Percentiles rank a stretch among this genome's conserved stretches.
Evolutionary conservation across 1,139 yeast species (phyloP).

Genomic region (Scheffersomyces lignicola): DNA sequence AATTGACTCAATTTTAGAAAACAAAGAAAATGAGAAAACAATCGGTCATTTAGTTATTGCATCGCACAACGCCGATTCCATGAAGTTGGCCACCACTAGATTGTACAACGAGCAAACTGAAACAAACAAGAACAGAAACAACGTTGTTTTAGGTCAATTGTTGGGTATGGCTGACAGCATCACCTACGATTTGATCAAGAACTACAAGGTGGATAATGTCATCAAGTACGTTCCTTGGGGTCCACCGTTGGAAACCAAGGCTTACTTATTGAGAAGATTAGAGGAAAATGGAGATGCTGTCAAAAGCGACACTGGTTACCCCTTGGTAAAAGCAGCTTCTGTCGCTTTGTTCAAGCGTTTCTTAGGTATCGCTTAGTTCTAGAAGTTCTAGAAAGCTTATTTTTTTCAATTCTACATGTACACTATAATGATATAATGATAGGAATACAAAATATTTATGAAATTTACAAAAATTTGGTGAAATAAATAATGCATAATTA

Average conservation of each 20-base stretch:
- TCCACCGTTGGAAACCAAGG: conserved; percentile 91
- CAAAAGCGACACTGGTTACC: conserved; percentile 83
- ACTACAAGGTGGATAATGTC: conserved; percentile 68
- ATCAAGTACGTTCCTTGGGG: conserved; percentile 99
- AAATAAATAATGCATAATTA: too few species aligned
- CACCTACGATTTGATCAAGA: conserved; percentile 69
- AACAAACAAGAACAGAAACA: conserved; percentile 45
- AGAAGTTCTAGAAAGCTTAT: neutral
- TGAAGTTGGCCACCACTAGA: conserved; percentile 65
- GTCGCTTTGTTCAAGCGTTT: conserved; percentile 44
- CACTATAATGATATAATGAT: conserved; percentile 4
- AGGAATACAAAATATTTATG: neutral
- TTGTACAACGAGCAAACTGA: conserved; percentile 29
- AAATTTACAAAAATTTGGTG: neutral
- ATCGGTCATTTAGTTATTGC: conserved; percentile 91
- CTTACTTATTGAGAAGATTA: conserved; percentile 82
- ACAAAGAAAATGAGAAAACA: conserved; percentile 47
- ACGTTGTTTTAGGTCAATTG: conserved; percentile 85
- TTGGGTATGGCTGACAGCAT: conserved; percentile 95
- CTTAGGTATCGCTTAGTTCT: conserved; percentile 16
- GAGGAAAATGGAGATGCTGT: conserved; percentile 98
- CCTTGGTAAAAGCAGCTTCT: conserved; percentile 59
- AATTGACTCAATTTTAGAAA: conserved; percentile 57
- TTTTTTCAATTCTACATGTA: neutral
- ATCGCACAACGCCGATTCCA: conserved; percentile 83